phyloP scores from a whole-genome alignment of 2,329 filamentous ascomycete species.

The Neopestalotiopsis rosae region DNA sequence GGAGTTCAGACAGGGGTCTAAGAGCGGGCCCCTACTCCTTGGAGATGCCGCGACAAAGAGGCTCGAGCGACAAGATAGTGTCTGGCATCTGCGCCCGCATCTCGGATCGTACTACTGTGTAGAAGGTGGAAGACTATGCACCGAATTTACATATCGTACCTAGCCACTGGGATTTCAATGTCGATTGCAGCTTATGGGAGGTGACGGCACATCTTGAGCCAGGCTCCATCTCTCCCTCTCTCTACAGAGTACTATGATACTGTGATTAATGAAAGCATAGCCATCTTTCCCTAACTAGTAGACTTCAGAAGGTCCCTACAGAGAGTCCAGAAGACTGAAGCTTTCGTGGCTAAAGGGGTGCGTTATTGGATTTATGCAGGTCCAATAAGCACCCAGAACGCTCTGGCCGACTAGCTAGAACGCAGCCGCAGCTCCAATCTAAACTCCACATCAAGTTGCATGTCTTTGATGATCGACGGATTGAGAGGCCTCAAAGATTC shows the following conservation, averaged over 20 bases:
- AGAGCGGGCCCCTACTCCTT: neutral
- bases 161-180: neutral
- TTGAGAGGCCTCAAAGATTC: neutral
- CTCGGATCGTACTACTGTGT: neutral
- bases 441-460: constrained; percentile 1
- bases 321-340: neutral
- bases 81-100: neutral
- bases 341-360: neutral
- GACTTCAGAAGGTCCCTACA: neutral
- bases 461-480: neutral
- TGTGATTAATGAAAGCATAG: too few relatives aligned
- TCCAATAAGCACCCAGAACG: constrained; percentile 17
- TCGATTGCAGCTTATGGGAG: too few relatives aligned
- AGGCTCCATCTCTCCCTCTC: too few relatives aligned
- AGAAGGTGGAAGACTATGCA: too few relatives aligned
- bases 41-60: too few relatives aligned
- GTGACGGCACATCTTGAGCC: too few relatives aligned
- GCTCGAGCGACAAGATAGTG: neutral
- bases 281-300: too few relatives aligned
- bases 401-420: constrained; percentile 4
- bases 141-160: too few relatives aligned
- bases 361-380: neutral
- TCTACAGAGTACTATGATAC: too few relatives aligned
- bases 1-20: neutral
- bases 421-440: neutral